A percentile compares a stretch with the other conserved stretches of the same genome.
These are phyloP conservation scores for Jamesozyma jinghongensis DNA, from an alignment of 805 yeast genomes.

Conservation along the genomic window DNA sequence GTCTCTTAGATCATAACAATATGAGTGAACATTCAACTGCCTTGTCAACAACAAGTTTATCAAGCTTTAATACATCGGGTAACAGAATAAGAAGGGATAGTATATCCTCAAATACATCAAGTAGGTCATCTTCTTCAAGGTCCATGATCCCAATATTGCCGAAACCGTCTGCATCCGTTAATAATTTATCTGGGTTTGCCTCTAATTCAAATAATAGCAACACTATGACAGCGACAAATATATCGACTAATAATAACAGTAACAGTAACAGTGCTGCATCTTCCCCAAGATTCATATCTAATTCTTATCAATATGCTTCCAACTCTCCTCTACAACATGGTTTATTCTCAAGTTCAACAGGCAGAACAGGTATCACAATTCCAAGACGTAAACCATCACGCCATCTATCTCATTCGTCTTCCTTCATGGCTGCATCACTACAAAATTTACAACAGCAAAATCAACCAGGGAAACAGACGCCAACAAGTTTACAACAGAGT, in stretches of 20 bases:
- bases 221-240: background rate
- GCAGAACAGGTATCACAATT: slow-evolving; percentile 22
- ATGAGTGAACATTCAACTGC: background rate
- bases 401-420: slow-evolving; percentile 25
- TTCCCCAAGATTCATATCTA: slow-evolving; percentile 18
- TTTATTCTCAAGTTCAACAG: slow-evolving; percentile 17
- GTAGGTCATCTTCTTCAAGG: slow-evolving; percentile 25
- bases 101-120: slow-evolving; percentile 25
- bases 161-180: slow-evolving; percentile 17
- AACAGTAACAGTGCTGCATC: slow-evolving; percentile 22
- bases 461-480: background rate
- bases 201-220: background rate
- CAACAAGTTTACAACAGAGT: no score
- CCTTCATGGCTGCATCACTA: slow-evolving; percentile 23
- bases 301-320: slow-evolving; percentile 2
- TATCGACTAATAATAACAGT: background rate
- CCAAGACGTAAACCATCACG: slow-evolving; percentile 26
- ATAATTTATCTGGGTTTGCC: background rate
- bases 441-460: slow-evolving; percentile 20
- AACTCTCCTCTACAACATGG: slow-evolving; percentile 18
- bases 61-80: background rate
- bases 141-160: slow-evolving; percentile 31
- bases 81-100: slow-evolving; percentile 25
- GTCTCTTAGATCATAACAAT: background rate
- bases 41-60: background rate